Percentiles rank a stretch among this genome's conserved stretches.
Evolutionary conservation across 305 asterid genomes (phyloP).

Genomic region (Fraxinus angustifolia): DNA sequence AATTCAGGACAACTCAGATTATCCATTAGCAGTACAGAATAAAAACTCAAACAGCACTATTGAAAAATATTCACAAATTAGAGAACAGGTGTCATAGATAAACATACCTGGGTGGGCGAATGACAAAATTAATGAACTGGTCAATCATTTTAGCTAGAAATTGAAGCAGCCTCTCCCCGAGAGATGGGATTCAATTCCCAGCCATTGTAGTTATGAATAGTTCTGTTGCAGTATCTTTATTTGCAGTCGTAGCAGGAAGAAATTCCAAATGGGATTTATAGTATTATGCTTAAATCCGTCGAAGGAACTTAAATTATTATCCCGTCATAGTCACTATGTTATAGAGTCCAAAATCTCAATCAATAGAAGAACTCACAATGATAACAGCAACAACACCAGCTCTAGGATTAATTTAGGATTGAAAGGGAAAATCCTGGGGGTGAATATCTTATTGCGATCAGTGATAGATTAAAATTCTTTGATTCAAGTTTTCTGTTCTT

Average conservation of each 20-base stretch:
- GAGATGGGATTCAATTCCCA: conserved; percentile 24
- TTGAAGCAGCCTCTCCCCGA: conserved; percentile 24
- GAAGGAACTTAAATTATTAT: conserved; percentile 17
- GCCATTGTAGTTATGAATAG: conserved; percentile 24
- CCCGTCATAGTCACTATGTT: conserved; percentile 5
- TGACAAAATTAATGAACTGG: conserved; percentile 91
- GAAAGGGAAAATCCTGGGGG: conserved; percentile 23
- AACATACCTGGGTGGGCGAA: conserved; percentile 89
- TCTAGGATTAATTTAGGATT: conserved; percentile 7
- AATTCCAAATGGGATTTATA: conserved; percentile 13
- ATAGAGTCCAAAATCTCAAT: neutral
- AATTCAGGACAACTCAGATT: neutral
- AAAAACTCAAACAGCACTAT: neutral
- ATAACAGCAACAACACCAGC: conserved; percentile 23
- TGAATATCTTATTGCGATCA: conserved; percentile 5
- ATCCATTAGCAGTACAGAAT: neutral
- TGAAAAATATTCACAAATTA: neutral
- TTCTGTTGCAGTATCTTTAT: conserved; percentile 15
- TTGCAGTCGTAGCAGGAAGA: conserved; percentile 20
- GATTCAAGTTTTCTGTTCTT: conserved; percentile 20
- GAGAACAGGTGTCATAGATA: neutral
- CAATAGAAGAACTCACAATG: conserved; percentile 11
- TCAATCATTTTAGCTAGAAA: conserved; percentile 70
- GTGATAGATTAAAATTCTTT: conserved; percentile 11
- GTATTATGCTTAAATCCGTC: conserved; percentile 17